Percentiles rank a stretch among this genome's conserved stretches.
Conservation (phyloP, 768 basidiomycete genomes). For the Lactarius tabidus region DNA sequence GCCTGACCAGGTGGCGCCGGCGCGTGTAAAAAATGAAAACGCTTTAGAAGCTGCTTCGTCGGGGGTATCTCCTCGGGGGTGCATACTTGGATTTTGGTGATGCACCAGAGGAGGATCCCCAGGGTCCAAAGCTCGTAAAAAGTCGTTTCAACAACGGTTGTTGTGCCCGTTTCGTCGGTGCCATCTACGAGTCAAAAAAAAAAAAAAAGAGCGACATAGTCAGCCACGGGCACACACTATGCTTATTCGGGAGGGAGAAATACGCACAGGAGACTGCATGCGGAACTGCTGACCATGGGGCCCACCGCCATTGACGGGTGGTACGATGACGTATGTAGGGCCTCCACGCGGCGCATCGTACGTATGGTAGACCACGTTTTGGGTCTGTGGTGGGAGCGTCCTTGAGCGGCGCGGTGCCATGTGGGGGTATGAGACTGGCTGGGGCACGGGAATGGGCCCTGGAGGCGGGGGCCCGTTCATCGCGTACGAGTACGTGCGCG, state of each 20-base stretch:
- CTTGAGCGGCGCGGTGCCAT: slow-evolving; percentile 16
- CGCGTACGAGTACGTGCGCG: slow-evolving; percentile 24
- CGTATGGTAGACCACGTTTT: slow-evolving; percentile 11
- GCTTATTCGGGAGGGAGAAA: not conserved
- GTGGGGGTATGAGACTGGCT: not conserved
- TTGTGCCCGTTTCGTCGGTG: slow-evolving; percentile 13
- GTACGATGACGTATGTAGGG: slow-evolving; percentile 19
- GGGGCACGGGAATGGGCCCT: slow-evolving; percentile 13
- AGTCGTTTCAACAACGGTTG: slow-evolving; percentile 25
- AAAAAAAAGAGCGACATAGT: slow-evolving; percentile 2
- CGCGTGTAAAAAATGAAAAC: not conserved
- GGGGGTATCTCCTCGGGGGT: slow-evolving; percentile 10
- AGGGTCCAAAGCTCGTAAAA: slow-evolving; percentile 18
- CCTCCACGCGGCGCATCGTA: slow-evolving; percentile 21
- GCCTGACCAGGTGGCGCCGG: not conserved
- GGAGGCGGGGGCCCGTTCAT: slow-evolving; percentile 3
- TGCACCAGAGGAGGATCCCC: slow-evolving; percentile 14
- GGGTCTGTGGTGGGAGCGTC: slow-evolving; percentile 17
- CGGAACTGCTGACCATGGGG: slow-evolving; percentile 6
- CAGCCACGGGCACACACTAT: slow-evolving; percentile 1
- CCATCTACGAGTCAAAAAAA: slow-evolving; percentile 9
- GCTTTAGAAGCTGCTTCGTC: slow-evolving; percentile 18
- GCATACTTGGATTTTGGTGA: slow-evolving; percentile 16
- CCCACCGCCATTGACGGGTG: not conserved
- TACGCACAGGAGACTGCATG: slow-evolving; percentile 17